Evolutionary conservation across 2,329 filamentous ascomycete species (phyloP), one percentile per base, ranked within the genome.

Genomic region (Ascochyta fabae): DNA sequence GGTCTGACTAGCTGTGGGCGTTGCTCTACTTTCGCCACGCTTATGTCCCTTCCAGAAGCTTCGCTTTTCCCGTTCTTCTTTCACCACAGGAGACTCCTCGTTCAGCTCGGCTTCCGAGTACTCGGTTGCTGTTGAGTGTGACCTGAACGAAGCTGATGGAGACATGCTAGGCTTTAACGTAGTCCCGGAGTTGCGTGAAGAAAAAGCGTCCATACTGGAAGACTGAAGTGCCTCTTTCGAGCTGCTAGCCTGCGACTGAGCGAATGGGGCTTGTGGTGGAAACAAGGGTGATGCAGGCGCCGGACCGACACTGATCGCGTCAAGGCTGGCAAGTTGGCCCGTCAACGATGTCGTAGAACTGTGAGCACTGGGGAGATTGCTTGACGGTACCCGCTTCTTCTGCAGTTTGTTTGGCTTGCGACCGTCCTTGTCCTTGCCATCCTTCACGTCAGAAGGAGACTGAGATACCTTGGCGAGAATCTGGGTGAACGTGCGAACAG

Each of bases 341-440:
- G 78, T 77, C n/a, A 96, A 79, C 7, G 93, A 97, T 15, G 90
- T 86, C 6, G 86, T 89, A 15, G 95, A 98, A 70, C 93, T 97
- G 61, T 96, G 92, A 0, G 94, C 93, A 71, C 94, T 97, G 19
- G 88, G 88, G 65, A 92, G 93, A 22, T 89, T 78, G 68, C 90
- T 88, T 0, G 90, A 88, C 51, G 90, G 80, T n/a, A 88, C 83
- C 76, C 59, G 62, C 58, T 91, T 96, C 81, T 98, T 98, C 75
- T 89, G 90, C 47, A 99, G 80, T 76, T 97, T 96, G 69, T 96
- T 97, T 0, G 92, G 91, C 71, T 88, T 89, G 41, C 90, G 85
- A 8, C 69, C 70, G 5, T 68, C 66, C 47, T 65, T 63, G 1
- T 68, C 64, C 19, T 52, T 56, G n/a, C 79, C 75, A 66, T 84